Conservation (phyloP, 2,329 filamentous ascomycete genomes). For the Elsinoe batatas region DNA sequence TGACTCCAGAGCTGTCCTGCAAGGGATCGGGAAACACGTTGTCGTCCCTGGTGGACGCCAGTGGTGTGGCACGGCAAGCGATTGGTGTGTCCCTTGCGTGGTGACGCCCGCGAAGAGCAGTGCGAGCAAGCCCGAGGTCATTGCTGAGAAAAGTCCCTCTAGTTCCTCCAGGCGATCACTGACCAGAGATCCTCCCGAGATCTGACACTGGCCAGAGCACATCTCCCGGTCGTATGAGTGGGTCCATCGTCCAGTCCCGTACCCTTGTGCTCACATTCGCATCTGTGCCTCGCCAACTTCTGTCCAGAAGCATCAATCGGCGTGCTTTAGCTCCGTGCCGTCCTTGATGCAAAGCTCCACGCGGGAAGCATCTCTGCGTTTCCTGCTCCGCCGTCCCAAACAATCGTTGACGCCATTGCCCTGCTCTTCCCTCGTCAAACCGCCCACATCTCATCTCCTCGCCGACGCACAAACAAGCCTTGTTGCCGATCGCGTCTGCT, state of each 20-base stretch:
- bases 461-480: neutral
- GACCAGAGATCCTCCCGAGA: constrained; percentile 8
- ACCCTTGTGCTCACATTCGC: neutral
- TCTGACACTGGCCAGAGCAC: neutral
- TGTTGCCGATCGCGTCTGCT: neutral
- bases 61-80: neutral
- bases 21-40: constrained; percentile 2
- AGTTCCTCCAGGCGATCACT: constrained; percentile 1
- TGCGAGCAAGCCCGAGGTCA: constrained; percentile 5
- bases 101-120: neutral
- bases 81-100: constrained; percentile 9
- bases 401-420: constrained; percentile 9
- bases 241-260: neutral
- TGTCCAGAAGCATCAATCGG: neutral
- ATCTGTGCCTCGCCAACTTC: neutral
- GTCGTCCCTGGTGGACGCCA: neutral
- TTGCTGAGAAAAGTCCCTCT: constrained; percentile 4
- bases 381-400: constrained; percentile 1
- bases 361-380: neutral
- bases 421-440: constrained; percentile 6
- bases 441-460: neutral
- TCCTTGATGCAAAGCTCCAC: constrained; percentile 4
- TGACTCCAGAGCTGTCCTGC: neutral
- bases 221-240: constrained; percentile 4
- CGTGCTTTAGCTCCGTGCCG: constrained; percentile 9